phyloP scores from a whole-genome alignment of 257 asterid genomes.

The Mentha longifolia region DNA sequence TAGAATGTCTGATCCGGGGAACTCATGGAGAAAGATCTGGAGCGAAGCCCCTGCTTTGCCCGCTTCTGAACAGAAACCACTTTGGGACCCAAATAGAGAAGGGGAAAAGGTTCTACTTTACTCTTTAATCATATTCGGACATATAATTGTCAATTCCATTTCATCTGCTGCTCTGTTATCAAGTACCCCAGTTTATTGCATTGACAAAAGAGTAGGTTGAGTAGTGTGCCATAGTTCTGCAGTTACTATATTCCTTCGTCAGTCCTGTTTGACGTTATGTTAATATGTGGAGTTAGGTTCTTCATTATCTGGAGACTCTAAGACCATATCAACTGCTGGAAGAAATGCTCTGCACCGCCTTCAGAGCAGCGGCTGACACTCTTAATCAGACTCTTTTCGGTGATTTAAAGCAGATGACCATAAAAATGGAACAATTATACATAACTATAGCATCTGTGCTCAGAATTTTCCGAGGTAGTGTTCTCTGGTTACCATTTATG shows the following conservation, averaged over 20 bases:
- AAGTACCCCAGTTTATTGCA: not conserved
- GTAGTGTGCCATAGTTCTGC: conserved; percentile 16
- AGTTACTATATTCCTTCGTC: conserved; percentile 4
- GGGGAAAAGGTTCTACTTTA: conserved; percentile 83
- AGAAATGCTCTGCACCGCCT: conserved; percentile 89
- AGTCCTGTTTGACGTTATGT: conserved; percentile 10
- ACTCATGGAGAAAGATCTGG: conserved; percentile 93
- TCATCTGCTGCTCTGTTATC: not conserved
- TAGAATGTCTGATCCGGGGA: conserved; percentile 89
- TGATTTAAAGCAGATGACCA: conserved; percentile 63
- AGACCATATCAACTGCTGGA: conserved; percentile 76
- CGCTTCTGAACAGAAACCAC: conserved; percentile 83
- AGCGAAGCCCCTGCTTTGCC: conserved; percentile 71
- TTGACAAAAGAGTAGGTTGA: not conserved
- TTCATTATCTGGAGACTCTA: conserved; percentile 91
- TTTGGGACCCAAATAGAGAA: conserved; percentile 89
- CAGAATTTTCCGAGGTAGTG: conserved; percentile 62
- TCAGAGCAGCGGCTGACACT: conserved; percentile 86
- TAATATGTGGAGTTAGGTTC: conserved; percentile 55
- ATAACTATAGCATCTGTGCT: conserved; percentile 69
- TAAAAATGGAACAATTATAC: conserved; percentile 75
- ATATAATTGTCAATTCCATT: too few relatives aligned
- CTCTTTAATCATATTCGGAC: conserved; percentile 12
- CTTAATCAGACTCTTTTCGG: conserved; percentile 72
- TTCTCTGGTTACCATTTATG: not conserved